Evolutionary conservation across 1,284 basidiomycete genomes (phyloP).

Genomic region (Fomitopsis pinicola): DNA sequence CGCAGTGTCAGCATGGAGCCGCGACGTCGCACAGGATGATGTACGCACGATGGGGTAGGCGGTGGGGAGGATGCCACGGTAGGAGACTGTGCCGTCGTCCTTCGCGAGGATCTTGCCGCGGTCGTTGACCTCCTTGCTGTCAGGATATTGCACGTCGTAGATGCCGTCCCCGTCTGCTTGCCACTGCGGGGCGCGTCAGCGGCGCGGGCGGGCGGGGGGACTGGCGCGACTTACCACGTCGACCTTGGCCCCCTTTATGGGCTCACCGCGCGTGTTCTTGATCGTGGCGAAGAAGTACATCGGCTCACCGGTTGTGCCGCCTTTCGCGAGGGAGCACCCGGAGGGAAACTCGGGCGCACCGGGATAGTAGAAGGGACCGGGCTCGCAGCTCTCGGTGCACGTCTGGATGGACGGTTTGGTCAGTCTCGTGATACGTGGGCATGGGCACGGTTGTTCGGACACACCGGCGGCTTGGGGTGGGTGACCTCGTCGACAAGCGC

Average conservation of each 20-base stretch:
- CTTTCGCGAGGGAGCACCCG: conserved; percentile 30
- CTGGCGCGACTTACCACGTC: conserved; percentile 27
- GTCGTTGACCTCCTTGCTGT: conserved; percentile 32
- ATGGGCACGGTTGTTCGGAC: background rate
- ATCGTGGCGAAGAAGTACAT: conserved; percentile 34
- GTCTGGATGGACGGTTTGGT: conserved; percentile 16
- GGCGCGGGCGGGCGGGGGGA: too few species aligned
- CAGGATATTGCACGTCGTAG: conserved; percentile 37
- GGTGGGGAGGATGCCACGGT: conserved; percentile 35
- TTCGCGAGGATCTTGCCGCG: conserved; percentile 33
- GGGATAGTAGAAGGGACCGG: conserved; percentile 36
- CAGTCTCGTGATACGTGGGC: background rate
- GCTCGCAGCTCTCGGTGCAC: conserved; percentile 35
- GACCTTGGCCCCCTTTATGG: conserved; percentile 30
- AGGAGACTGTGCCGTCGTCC: conserved; percentile 30
- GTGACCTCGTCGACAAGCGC: conserved; percentile 36
- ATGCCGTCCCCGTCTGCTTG: conserved; percentile 38
- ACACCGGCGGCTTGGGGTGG: conserved; percentile 32
- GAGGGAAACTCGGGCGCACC: conserved; percentile 33
- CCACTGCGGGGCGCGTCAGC: conserved; percentile 24
- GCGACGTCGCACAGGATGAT: background rate
- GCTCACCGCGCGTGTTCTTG: conserved; percentile 32
- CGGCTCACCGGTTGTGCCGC: conserved; percentile 30
- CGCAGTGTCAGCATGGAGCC: background rate
- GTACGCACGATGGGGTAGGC: conserved; percentile 31